Conservation (phyloP, 257 asterid genomes). For the Gardenia jasminoides region DNA sequence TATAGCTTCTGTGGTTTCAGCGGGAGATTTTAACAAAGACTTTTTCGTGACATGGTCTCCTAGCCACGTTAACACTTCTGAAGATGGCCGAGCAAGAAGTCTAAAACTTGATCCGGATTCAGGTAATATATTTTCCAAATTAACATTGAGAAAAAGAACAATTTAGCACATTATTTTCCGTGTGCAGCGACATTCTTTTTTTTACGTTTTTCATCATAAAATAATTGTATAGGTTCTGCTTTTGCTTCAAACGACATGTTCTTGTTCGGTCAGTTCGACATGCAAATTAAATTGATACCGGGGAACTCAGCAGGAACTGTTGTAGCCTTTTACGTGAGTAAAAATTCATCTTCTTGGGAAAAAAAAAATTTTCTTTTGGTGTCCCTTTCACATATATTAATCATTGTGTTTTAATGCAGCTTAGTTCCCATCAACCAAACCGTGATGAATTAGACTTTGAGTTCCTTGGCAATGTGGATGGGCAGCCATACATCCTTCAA, state of each 20-base stretch:
- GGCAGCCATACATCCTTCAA: slow-evolving; percentile 63
- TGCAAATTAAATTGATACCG: slow-evolving; percentile 71
- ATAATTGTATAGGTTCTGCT: slow-evolving; percentile 43
- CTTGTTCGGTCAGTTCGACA: slow-evolving; percentile 81
- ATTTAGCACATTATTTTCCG: not conserved
- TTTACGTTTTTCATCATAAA: no score
- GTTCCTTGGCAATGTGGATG: slow-evolving; percentile 71
- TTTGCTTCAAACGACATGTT: slow-evolving; percentile 72
- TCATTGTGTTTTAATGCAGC: slow-evolving; percentile 36
- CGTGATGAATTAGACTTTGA: slow-evolving; percentile 92
- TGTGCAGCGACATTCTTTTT: no score
- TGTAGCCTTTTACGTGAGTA: slow-evolving; percentile 74
- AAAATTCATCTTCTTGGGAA: not conserved
- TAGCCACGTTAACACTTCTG: slow-evolving; percentile 69
- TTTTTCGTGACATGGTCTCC: slow-evolving; percentile 79
- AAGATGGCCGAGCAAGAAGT: slow-evolving; percentile 59
- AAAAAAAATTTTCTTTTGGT: no score
- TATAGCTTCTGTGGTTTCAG: slow-evolving; percentile 58
- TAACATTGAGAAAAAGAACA: not conserved
- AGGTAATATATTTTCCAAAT: slow-evolving; percentile 37
- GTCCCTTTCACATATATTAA: not conserved
- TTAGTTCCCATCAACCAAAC: slow-evolving; percentile 55
- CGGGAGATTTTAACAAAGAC: slow-evolving; percentile 83
- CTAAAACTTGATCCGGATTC: slow-evolving; percentile 63
- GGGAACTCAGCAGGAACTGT: slow-evolving; percentile 93